Base-by-base conservation (phyloP, 768 basidiomycete species). In the Chalciporus pseudorubinellus region DNA sequence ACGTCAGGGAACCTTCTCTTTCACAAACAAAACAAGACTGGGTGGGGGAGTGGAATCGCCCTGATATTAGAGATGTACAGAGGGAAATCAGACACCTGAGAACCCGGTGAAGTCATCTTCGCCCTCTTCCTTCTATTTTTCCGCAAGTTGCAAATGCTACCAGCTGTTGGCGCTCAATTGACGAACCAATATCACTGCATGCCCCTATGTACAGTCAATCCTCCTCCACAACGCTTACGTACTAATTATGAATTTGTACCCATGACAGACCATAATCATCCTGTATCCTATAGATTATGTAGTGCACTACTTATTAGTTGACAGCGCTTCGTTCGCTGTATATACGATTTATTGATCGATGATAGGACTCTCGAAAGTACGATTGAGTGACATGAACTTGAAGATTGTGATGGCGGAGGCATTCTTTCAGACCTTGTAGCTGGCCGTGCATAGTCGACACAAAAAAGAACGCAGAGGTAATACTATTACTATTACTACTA, bases 21-120 rank as follows among this genome's bases (percentile, higher is more conserved):
- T 44, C 12, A 12, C 44, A 24, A 21, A 3, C 52, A 2, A 44
- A 22, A 28, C 48, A 53, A 44, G 52, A 65, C 9, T 75, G 74
- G 74, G 61, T 60, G 11, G 74, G 74, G 44, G 72, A 73, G 50
- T 75, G 74, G 74, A 75, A 75, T 56, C 62, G 71, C 24, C 47
- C 59, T 21, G 61, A 72, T 52, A 75, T 75, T 26, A 53, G 53
- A 41, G 71, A 74, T 24, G 74, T 75, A 38, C 74, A 74, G 49
- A 62, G 56, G 24, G 66, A 73, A 49, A 65, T 75, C 29, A 60
- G 74, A 22, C 60, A 51, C 36, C 48, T 75, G 46, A 59, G 19
- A 46, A 8, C 29, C 8, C n/a, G 48, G 40, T 67, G 44, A 60
- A 50, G 10, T 21, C 6, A n/a, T 51, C 16, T 4, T 33, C 3